Conservation (phyloP, 176 grass and related monocot genomes). For the Melocanna baccifera region DNA sequence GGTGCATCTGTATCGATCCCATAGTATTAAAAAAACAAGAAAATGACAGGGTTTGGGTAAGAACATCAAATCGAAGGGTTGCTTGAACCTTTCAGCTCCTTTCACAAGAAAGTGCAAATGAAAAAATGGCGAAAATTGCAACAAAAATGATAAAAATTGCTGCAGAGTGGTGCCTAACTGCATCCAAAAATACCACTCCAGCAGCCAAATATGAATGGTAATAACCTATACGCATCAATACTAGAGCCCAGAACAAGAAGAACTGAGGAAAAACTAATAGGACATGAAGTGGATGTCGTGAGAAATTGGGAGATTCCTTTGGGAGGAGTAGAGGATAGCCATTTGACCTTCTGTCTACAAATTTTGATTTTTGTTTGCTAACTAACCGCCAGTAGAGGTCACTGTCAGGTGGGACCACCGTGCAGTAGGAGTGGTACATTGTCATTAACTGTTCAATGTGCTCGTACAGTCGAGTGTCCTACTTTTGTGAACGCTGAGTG, state of each 20-base stretch:
- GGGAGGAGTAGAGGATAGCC: conserved; percentile 20
- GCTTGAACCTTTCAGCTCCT: neutral
- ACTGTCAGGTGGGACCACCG: neutral
- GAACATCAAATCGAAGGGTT: conserved; percentile 5
- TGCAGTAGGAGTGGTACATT: neutral
- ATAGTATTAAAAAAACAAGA: neutral
- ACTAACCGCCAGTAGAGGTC: neutral
- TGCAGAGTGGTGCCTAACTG: neutral
- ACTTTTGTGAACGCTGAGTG: neutral
- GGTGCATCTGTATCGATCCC: conserved; percentile 14
- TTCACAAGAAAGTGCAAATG: neutral
- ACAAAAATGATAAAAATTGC: neutral
- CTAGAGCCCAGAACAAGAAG: neutral
- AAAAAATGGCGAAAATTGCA: neutral
- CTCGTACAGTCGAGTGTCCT: neutral
- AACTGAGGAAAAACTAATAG: neutral
- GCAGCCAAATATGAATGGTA: neutral
- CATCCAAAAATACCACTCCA: neutral
- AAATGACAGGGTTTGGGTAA: neutral
- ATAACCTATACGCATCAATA: neutral
- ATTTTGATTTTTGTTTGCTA: neutral
- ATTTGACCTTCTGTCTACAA: conserved; percentile 17
- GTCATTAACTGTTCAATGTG: neutral
- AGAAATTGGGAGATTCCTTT: conserved; percentile 25
- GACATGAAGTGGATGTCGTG: conserved; percentile 15